Base-by-base conservation (phyloP, 441 rosid species). In the Capsella rubella region DNA sequence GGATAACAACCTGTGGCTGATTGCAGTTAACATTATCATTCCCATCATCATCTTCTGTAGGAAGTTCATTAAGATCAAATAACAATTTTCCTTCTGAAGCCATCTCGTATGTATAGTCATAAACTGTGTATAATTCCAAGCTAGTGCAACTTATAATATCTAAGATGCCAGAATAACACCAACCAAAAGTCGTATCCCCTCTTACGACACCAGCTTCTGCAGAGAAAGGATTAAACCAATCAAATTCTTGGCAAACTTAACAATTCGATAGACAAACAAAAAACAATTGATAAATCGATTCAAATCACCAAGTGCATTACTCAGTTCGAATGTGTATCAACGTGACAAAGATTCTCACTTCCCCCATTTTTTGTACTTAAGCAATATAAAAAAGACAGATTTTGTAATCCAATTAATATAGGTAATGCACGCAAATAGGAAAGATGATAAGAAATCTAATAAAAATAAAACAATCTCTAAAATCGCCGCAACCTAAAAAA, bases 11-110 rank as follows among this genome's bases (percentile, higher is more conserved):
- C 56, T 91, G 92, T 10, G 92, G 91, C 79, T 72, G 88, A 72
- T 70, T 77, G 81, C 82, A 74, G 79, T 81, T 52, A 31, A 71
- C 78, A 75, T 35, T 56, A 60, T 87, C 87, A 76, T 54, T 80
- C 65, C 79, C 91, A 66, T 90, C 90, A 69, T 78, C 81, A 69
- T 78, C 75, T 70, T 87, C 96, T 18, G 72, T 64, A 63, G 98
- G 98, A 75, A 90, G 92, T 80, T 95, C 98, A 83, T 95, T 95
- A 87, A 93, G 98, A 87, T 95, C 99, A 89, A 95, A 90, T 74
- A 91, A 77, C 53, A 78, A 78, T 86, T 83, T 89, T 83, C 97
- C 97, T 72, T 89, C 84, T 68, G 95, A 89, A 76, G 92, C 93
- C 98, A 95, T 95, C 80, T 90, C 91, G 85, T 85, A 80, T 73